These are phyloP conservation scores for Xerocomus amazonicus DNA, from an alignment of 1,284 basidiomycete genomes.

Conservation along the genomic window DNA sequence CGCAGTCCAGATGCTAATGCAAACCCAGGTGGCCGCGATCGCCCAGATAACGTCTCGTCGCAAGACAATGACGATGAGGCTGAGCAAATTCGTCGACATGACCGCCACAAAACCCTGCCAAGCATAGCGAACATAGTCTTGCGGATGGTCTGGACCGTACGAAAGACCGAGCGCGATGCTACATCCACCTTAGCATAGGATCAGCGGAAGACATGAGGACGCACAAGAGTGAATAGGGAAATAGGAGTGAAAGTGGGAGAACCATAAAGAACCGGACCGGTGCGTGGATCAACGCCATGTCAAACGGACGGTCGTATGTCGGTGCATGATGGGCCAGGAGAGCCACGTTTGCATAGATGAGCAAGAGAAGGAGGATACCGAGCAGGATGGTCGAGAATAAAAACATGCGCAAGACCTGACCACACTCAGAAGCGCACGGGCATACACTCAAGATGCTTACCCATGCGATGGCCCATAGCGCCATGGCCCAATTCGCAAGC, in stretches of 20 bases:
- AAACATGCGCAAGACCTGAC: slow-evolving; percentile 59
- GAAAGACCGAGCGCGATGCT: slow-evolving; percentile 59
- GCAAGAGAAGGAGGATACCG: slow-evolving; percentile 54
- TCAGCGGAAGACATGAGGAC: slow-evolving; percentile 32
- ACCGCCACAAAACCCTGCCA: slow-evolving; percentile 65
- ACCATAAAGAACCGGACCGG: slow-evolving; percentile 70
- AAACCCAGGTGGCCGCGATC: slow-evolving; percentile 67
- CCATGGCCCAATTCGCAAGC: slow-evolving; percentile 79
- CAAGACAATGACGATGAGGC: slow-evolving; percentile 50
- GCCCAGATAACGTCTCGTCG: slow-evolving; percentile 69
- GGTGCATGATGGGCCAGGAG: slow-evolving; percentile 66
- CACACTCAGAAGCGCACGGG: background rate
- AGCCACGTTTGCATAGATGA: slow-evolving; percentile 65
- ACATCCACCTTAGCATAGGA: slow-evolving; percentile 23
- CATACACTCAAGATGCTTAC: slow-evolving; percentile 37
- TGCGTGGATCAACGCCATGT: slow-evolving; percentile 69
- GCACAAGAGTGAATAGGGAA: slow-evolving; percentile 50
- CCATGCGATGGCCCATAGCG: slow-evolving; percentile 80
- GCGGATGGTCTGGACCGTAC: slow-evolving; percentile 38
- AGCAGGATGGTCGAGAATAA: slow-evolving; percentile 57
- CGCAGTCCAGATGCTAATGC: slow-evolving; percentile 57
- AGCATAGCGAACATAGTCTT: slow-evolving; percentile 38
- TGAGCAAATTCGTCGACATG: slow-evolving; percentile 54
- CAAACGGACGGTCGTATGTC: slow-evolving; percentile 50
- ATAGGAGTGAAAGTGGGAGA: slow-evolving; percentile 46